Evolutionary conservation across 2,329 filamentous ascomycete species (phyloP), one percentile per base, ranked within the genome.

Genomic region (Didymella exigua): DNA sequence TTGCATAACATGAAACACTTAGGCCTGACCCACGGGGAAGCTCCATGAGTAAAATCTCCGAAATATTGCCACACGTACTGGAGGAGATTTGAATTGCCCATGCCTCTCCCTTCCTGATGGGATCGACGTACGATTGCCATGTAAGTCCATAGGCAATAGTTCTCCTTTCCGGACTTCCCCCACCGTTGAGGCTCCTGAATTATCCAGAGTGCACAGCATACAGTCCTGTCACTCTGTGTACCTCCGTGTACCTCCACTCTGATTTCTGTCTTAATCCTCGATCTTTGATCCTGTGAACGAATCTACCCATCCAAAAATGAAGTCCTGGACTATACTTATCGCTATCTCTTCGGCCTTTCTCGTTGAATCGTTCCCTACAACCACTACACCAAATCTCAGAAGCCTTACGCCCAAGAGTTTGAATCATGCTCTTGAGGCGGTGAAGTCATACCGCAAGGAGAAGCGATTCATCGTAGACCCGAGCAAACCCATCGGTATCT

Each of bases 401-500:
- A 37, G 26, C 7, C 47, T 62, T 16, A 58, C 57, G 0, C 37
- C 58, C 2, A 60, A 66, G n/a, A 50, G 45, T 11, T 24, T 66
- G 18, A 52, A 37, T 6, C 44, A 41, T 9, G 63, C 62, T n/a
- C 19, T 67, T 14, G 40, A 40, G 9, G 26, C 52, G 2, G 48
- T 65, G 6, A 46, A 62, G 6, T 45, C 59, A 10, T 55, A 59
- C 40, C 51, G 34, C 18, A 51, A 56, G n/a, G 50, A 52, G 5
- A 65, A 62, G 44, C 44, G 57, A 9, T 45, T 61, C 14, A 42
- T 58, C 27, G 16, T 66, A 14, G 58, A 64, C 29, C 19, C 46
- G 13, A 77, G 36, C 58, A 63, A 52, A 69, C 70, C 29, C 69
- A 77, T 61, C 37, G 67, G 43, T 8, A 29, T 56, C 16, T 56